Evolutionary conservation across 371 early-diverging fungal species (phyloP).

Genomic region (Umbelopsis sp.): DNA sequence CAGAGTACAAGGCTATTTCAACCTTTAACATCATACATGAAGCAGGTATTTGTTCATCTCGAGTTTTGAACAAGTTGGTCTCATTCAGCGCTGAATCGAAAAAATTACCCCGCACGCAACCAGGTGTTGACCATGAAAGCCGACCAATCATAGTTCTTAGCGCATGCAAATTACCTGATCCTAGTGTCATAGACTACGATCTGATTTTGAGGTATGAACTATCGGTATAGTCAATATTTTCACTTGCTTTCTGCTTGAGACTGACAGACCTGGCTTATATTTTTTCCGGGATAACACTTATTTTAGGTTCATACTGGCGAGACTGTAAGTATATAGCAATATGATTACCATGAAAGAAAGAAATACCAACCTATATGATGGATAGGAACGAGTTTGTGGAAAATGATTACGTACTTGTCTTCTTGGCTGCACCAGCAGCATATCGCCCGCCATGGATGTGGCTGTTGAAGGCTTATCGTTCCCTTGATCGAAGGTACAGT

Average conservation of each 20-base stretch:
- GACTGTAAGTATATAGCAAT: conserved; percentile 35
- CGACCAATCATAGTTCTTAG: conserved; percentile 81
- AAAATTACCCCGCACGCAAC: neutral
- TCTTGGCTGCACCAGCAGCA: conserved; percentile 83
- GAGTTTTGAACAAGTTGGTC: neutral
- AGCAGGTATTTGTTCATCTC: conserved; percentile 36
- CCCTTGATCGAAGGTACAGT: conserved; percentile 71
- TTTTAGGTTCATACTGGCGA: conserved; percentile 39
- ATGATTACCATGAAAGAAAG: neutral
- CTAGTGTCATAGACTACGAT: conserved; percentile 78
- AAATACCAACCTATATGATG: neutral
- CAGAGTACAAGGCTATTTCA: conserved; percentile 52
- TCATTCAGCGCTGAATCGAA: neutral
- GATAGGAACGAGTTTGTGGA: conserved; percentile 77
- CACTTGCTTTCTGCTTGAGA: neutral
- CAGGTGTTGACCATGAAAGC: conserved; percentile 85
- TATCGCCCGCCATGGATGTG: conserved; percentile 85
- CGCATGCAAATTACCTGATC: conserved; percentile 82
- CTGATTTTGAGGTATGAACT: conserved; percentile 66
- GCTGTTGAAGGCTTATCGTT: conserved; percentile 82
- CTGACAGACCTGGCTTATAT: conserved; percentile 10
- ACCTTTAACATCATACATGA: conserved; percentile 52
- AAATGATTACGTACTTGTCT: conserved; percentile 82
- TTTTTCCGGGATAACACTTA: neutral
- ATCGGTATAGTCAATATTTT: neutral